These are phyloP conservation scores for Vigna nakashimae DNA, from an alignment of 306 rosid species.

Conservation along the genomic window DNA sequence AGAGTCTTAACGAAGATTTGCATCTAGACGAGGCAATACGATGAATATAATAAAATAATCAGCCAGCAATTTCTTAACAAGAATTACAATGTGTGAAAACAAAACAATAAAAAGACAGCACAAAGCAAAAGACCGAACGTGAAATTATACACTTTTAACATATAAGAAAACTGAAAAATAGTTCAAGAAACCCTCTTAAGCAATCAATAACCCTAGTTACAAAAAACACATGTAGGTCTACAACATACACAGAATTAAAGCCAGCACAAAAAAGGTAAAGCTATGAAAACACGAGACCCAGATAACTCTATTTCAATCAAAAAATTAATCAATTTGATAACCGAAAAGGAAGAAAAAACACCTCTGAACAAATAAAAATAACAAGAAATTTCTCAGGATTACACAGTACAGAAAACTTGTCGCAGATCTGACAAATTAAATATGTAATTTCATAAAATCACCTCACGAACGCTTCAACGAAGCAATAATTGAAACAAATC, in stretches of 20 bases:
- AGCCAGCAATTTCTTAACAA: not conserved
- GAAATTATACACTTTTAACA: not conserved
- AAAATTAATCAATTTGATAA: too few relatives aligned
- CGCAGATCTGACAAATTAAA: not conserved
- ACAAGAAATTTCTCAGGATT: not conserved
- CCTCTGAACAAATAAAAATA: too few relatives aligned
- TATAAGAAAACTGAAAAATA: not conserved
- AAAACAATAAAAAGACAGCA: not conserved
- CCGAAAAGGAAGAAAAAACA: too few relatives aligned
- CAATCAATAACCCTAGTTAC: too few relatives aligned
- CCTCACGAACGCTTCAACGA: not conserved
- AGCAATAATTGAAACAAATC: not conserved
- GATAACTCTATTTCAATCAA: too few relatives aligned
- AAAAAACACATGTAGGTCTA: too few relatives aligned
- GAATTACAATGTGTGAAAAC: too few relatives aligned
- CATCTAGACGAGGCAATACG: not conserved
- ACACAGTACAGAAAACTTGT: not conserved
- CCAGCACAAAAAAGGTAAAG: too few relatives aligned
- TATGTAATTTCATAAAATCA: not conserved
- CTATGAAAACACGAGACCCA: too few relatives aligned
- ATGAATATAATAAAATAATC: not conserved
- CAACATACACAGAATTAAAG: too few relatives aligned
- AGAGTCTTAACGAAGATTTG: slow-evolving; percentile 41
- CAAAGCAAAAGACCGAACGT: not conserved
- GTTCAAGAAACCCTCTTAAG: not conserved